Conservation (phyloP, 2,329 filamentous ascomycete genomes). For the Xylariaceae sp. region DNA sequence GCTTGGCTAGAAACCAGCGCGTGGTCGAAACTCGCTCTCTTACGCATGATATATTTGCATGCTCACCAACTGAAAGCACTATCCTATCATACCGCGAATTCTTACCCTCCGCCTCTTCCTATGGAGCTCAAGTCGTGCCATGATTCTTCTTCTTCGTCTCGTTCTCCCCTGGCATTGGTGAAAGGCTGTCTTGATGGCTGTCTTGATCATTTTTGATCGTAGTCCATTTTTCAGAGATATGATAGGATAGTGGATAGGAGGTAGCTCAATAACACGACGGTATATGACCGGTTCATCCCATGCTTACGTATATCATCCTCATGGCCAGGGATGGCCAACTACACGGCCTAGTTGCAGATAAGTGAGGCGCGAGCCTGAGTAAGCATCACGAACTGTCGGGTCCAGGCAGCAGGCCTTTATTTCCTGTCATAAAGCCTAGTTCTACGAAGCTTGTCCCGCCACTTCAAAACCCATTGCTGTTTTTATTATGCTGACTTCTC, state of each 20-base stretch:
- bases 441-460: no score
- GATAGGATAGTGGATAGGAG: constrained; percentile 8
- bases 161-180: not conserved
- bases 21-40: constrained; percentile 7
- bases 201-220: not conserved
- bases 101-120: not conserved
- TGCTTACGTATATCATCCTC: not conserved
- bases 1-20: constrained; percentile 30
- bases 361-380: not conserved
- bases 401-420: no score
- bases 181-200: not conserved
- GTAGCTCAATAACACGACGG: constrained; percentile 6
- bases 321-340: not conserved
- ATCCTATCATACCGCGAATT: constrained; percentile 3
- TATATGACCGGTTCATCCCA: not conserved
- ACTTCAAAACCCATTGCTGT: no score
- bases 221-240: not conserved
- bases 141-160: not conserved
- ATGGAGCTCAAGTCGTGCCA: not conserved
- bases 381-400: not conserved
- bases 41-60: not conserved
- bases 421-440: no score
- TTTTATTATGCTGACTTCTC: no score
- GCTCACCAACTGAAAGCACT: not conserved
- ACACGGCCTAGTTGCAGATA: not conserved